Evolutionary conservation across 2,329 filamentous ascomycete genomes (phyloP), one percentile per base, ranked within the genome.

Genomic region (Laburnicola sp.): DNA sequence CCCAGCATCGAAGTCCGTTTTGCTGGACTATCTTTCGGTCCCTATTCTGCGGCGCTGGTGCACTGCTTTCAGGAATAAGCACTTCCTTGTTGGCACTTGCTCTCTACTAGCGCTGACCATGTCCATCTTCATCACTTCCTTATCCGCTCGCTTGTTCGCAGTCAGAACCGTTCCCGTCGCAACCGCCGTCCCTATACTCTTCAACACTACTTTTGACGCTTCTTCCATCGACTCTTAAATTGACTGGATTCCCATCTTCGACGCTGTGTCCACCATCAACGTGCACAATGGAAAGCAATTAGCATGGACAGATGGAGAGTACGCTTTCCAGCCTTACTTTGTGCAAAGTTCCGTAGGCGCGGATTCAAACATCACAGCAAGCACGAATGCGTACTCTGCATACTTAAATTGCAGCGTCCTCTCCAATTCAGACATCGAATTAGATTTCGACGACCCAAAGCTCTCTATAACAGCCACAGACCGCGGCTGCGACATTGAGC

Each of bases 81-180:
- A 40, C 25, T 25, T 27, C 21, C 25, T 40, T 23, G 37, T 40
- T 23, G 37, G 37, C 6, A 23, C 25, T 27, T 25, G 37, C 37
- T 23, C 21, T 40, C 16, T 40, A 4, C 16, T 40, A 22, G 6
- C 37, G 37, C 37, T 40, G 16, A n/a, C 26, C 11, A 27, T 40
- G 37, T 40, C 37, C 21, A 27, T 40, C 25, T 4, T 23, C 6
- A n/a, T 40, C 21, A 40, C 10, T 23, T 4, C 37, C 25, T 23
- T 40, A 7, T 40, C 37, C 16, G 37, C 37, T 9, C 37, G 37
- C 25, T 40, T 40, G 37, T 40, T 40, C 37, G 37, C 37, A 27
- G 37, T 27, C 37, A 23, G 11, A 23, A 5, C 37, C 22, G 37
- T 40, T 23, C 7, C 11, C 16, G 11, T 23, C 21, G 37, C 10